Evolutionary conservation across 495 filamentous ascomycete genomes (phyloP), one percentile per base, ranked within the genome.

Genomic region (Aspergillus steynii): DNA sequence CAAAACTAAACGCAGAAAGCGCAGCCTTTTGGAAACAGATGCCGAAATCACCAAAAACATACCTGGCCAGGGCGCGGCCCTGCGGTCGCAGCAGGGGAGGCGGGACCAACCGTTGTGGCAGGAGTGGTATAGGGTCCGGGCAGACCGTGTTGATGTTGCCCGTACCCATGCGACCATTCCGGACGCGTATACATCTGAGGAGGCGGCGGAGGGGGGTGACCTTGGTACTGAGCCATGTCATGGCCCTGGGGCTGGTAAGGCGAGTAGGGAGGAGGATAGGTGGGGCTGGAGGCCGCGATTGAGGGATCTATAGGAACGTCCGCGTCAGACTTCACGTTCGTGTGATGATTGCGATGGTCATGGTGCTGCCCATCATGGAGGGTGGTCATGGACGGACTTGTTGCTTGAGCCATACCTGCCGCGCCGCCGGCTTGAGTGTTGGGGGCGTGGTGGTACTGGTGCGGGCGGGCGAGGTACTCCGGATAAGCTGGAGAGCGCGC

Each of bases 231-330:
- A 61, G 85, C 74, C 88, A 96, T 93, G 55, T 96, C 91, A 80
- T 91, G 90, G 58, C 77, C 77, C 68, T 88, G 87, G 15, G 90
- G 89, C 46, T 90, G 86, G 78, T 96, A 97, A 31, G 92, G 91
- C 61, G 93, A 90, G 77, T 96, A 90, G 54, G 86, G 86, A 55
- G 88, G 85, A 67, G 91, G 86, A 70, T 97, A 97, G 64, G 91
- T 90, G 55, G 94, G 92, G 81, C 92, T 97, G 60, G 92, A 88
- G 67, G 90, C 88, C 75, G 95, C 90, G 67, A 97, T 95, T 67
- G 92, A 93, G 64, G 94, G 92, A 96, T 99, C 95, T 97, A 96
- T 90, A 90, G 92, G 93, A 81, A 95, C 85, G 85, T 92, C 88
- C 86, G 84, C 83, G 92, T 96, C 89, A 96, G 92, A 94, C 77